These are phyloP conservation scores for Botrytis fabae DNA, from an alignment of 2,329 filamentous ascomycete genomes.

Conservation along the genomic window DNA sequence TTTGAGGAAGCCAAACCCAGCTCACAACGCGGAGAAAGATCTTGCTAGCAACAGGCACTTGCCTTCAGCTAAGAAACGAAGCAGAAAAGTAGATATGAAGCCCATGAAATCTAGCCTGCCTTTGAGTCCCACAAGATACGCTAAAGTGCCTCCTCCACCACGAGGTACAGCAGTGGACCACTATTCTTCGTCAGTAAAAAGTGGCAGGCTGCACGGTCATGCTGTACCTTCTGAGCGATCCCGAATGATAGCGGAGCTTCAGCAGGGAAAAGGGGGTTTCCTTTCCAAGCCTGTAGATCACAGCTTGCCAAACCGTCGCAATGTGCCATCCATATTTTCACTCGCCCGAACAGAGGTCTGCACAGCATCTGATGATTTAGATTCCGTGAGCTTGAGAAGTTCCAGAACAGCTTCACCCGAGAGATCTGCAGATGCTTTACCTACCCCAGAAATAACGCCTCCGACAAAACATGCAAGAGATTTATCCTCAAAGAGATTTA, in stretches of 20 bases:
- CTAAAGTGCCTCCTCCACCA: background rate
- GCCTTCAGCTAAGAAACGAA: background rate
- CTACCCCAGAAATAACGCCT: background rate
- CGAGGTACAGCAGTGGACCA: background rate
- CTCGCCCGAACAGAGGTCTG: background rate
- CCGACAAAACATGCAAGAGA: background rate
- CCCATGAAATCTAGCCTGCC: background rate
- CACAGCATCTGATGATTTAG: background rate
- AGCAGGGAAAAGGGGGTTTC: background rate
- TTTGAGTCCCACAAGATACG: background rate
- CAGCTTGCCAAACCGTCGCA: background rate
- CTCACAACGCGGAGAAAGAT: too few relatives aligned
- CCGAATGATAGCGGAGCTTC: slow-evolving; percentile 6
- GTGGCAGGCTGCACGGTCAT: background rate
- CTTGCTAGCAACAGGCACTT: background rate
- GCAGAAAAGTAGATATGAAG: background rate
- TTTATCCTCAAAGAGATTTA: background rate
- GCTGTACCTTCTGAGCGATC: slow-evolving; percentile 15
- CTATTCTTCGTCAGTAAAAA: background rate
- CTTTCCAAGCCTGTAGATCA: background rate
- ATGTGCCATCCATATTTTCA: background rate
- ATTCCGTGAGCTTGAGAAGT: background rate
- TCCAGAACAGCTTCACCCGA: slow-evolving; percentile 14
- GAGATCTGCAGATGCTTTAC: background rate
- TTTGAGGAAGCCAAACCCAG: background rate